phyloP scores from a whole-genome alignment of 345 rosid species.

The Eucalyptus albens region DNA sequence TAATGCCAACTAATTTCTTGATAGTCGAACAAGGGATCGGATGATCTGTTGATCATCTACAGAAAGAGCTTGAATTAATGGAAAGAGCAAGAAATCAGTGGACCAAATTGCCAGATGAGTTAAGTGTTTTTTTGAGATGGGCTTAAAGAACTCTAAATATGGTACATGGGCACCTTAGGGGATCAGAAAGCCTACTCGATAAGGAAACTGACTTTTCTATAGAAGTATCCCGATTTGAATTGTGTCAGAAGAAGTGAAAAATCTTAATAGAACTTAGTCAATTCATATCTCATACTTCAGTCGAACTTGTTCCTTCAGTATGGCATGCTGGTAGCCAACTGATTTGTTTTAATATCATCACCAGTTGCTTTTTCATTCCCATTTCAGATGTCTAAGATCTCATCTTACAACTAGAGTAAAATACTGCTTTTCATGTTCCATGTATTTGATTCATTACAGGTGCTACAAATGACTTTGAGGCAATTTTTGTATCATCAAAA shows the following conservation, averaged over 20 bases:
- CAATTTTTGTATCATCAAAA: constrained; percentile 60
- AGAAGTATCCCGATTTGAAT: background rate
- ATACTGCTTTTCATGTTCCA: background rate
- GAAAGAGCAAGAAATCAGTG: background rate
- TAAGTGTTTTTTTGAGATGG: background rate
- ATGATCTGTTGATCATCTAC: background rate
- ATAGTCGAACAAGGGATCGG: background rate
- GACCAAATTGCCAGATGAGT: background rate
- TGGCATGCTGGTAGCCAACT: background rate
- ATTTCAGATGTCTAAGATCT: background rate
- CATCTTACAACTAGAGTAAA: background rate
- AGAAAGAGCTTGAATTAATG: background rate
- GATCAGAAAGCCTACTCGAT: background rate
- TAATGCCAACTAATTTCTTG: background rate
- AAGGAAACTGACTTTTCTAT: background rate
- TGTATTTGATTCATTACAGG: constrained; percentile 29
- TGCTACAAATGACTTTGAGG: constrained; percentile 64
- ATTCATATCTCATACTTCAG: background rate
- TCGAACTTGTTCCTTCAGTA: background rate
- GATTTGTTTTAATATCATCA: background rate
- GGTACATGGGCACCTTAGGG: background rate
- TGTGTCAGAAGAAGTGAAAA: background rate
- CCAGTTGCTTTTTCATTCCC: background rate
- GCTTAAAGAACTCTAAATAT: background rate
- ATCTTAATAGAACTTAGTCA: background rate